Percentiles rank a stretch among this genome's conserved stretches.
These are phyloP conservation scores for Gamarada debralockiae DNA, from an alignment of 495 filamentous ascomycete genomes.

Conservation along the genomic window DNA sequence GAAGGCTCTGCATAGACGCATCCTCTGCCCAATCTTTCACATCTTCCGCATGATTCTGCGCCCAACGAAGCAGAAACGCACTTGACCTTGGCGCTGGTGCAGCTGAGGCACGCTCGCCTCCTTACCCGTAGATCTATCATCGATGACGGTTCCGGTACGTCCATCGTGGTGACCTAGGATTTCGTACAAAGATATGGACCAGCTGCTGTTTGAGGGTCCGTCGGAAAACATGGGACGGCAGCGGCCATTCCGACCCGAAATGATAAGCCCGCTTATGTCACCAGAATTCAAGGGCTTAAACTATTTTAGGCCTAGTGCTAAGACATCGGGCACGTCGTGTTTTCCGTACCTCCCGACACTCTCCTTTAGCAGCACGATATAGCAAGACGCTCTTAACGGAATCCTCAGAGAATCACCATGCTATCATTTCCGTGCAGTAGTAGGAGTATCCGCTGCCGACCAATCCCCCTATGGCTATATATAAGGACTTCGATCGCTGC, in stretches of 20 bases:
- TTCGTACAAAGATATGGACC: slow-evolving; percentile 10
- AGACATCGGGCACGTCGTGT: slow-evolving; percentile 2
- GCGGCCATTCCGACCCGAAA: slow-evolving; percentile 12
- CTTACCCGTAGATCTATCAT: slow-evolving; percentile 10
- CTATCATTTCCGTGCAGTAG: no score
- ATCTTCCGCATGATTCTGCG: slow-evolving; percentile 13
- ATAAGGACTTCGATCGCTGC: no score
- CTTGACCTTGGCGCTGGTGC: slow-evolving; percentile 13
- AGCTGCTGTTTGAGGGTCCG: slow-evolving; percentile 11
- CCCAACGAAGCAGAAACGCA: slow-evolving; percentile 11
- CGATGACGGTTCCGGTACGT: slow-evolving; percentile 7
- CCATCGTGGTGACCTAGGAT: slow-evolving; percentile 8
- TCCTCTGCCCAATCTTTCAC: slow-evolving; percentile 12
- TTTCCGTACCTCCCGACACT: slow-evolving; percentile 10
- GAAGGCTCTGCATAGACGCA: slow-evolving; percentile 12
- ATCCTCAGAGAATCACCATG: no score
- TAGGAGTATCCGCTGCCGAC: no score
- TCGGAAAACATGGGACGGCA: slow-evolving; percentile 8
- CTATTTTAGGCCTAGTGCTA: slow-evolving; percentile 12
- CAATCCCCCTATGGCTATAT: no score
- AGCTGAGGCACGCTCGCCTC: slow-evolving; percentile 12
- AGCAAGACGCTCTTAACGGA: no score
- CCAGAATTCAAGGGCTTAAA: slow-evolving; percentile 7
- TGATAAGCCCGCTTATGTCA: no score
- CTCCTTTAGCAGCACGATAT: no score